phyloP scores from a whole-genome alignment of 768 basidiomycete species.

The Artomyces pyxidatus region DNA sequence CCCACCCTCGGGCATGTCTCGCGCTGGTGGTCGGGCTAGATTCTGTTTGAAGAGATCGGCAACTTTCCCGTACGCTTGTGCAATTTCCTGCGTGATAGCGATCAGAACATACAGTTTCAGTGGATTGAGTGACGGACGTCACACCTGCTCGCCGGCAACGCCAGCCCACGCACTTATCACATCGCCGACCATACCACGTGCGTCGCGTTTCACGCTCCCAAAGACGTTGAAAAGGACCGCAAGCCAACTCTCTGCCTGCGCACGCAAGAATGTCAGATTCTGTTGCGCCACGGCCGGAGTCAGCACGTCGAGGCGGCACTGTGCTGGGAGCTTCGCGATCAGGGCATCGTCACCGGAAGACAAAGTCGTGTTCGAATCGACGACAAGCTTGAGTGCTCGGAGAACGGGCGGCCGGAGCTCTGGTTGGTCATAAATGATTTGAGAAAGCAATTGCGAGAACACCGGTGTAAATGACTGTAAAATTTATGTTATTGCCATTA shows the following conservation, averaged over 20 bases:
- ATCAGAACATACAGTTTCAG: not conserved
- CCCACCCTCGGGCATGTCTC: slow-evolving; percentile 29
- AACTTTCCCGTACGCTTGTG: slow-evolving; percentile 77
- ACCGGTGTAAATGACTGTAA: slow-evolving; percentile 60
- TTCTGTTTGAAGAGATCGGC: slow-evolving; percentile 62
- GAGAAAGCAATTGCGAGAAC: slow-evolving; percentile 87
- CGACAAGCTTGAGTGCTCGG: slow-evolving; percentile 69
- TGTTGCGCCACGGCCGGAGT: slow-evolving; percentile 50
- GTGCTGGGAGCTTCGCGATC: slow-evolving; percentile 21
- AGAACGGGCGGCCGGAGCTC: slow-evolving; percentile 78
- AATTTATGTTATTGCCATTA: too few relatives aligned
- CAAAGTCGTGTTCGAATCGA: slow-evolving; percentile 68
- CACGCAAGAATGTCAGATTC: slow-evolving; percentile 66
- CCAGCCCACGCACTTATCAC: slow-evolving; percentile 82
- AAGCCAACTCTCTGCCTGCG: slow-evolving; percentile 87
- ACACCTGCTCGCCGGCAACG: slow-evolving; percentile 66
- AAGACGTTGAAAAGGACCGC: slow-evolving; percentile 98
- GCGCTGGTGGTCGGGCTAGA: slow-evolving; percentile 33
- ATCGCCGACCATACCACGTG: slow-evolving; percentile 71
- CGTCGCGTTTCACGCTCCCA: slow-evolving; percentile 69
- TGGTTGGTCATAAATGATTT: slow-evolving; percentile 86
- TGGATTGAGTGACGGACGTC: slow-evolving; percentile 8
- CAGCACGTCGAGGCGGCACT: slow-evolving; percentile 27
- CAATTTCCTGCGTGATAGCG: slow-evolving; percentile 47
- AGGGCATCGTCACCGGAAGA: slow-evolving; percentile 29